These are phyloP conservation scores for Lepiota venenata DNA, from an alignment of 768 basidiomycete species.

Conservation along the genomic window DNA sequence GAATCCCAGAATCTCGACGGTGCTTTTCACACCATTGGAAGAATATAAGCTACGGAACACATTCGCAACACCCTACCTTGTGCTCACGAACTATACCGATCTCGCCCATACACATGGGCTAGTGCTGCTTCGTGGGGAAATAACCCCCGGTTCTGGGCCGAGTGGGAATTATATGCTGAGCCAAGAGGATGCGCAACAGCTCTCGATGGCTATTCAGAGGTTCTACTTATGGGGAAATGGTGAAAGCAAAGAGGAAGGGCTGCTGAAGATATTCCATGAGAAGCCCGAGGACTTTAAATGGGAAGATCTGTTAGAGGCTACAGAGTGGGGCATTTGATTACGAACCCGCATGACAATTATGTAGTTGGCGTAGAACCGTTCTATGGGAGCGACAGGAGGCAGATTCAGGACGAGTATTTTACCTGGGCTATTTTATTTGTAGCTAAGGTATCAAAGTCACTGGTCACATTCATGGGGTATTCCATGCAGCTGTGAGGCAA, in stretches of 20 bases:
- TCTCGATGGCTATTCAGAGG: constrained; percentile 77
- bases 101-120: constrained; percentile 73
- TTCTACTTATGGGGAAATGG: constrained; percentile 72
- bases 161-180: constrained; percentile 54
- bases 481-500: no score
- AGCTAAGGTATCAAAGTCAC: no score
- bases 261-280: constrained; percentile 76
- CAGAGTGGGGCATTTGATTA: constrained; percentile 25
- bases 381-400: no score
- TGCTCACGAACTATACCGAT: constrained; percentile 91
- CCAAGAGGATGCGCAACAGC: constrained; percentile 81
- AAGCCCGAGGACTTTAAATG: constrained; percentile 77
- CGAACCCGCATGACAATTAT: background rate
- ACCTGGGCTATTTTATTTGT: background rate
- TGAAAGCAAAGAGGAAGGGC: constrained; percentile 24
- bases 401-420: background rate
- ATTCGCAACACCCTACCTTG: constrained; percentile 89
- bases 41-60: constrained; percentile 86
- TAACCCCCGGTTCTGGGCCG: constrained; percentile 60
- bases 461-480: no score
- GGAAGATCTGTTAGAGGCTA: constrained; percentile 68
- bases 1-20: constrained; percentile 62
- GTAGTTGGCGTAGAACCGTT: no score
- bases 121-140: constrained; percentile 89
- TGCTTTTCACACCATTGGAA: constrained; percentile 89